Evolutionary conservation across 805 yeast species (phyloP), one percentile per base, ranked within the genome.

Genomic region (Yamadazyma olivae): DNA sequence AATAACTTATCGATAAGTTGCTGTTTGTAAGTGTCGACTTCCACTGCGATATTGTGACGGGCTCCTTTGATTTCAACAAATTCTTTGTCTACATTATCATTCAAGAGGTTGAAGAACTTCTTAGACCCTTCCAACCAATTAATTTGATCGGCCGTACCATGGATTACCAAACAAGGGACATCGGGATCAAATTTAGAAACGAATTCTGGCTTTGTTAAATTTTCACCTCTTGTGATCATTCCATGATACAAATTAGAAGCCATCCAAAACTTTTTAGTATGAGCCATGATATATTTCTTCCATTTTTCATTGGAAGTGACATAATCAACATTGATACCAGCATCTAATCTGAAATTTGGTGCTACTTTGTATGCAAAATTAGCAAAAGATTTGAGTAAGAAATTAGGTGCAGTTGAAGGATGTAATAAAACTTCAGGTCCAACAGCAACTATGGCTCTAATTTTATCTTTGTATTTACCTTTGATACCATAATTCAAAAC

Each of bases 351-450:
- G 25, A 71, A 51, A 19, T 64, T 70, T 4, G 87, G 86, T 6
- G 71, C 44, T 4, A 67, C 21, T 14, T 49, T 54, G 30, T 51
- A 49, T 33, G 60, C 54, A 2, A 70, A 22, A 18, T 77, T 72
- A n/a, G 72, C 66, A 5, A 68, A 31, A 4, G 51, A 40, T 37
- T 68, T 70, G 7, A 75, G 49, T 0, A 71, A 9, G 18, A 58
- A 39, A 36, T 71, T 68, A n/a, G 88, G 89, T 30, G 65, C 56
- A 0, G 87, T 71, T 16, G 71, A 65, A 10, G 83, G 81, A 50
- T 80, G 80, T 36, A 81, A 56, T 7, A 52, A 39, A 26, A 84
- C 64, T 42, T 81, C 67, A 1, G 95, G 95, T 1, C 79, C 88
- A 22, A 72, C 61, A 0, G 66, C 71, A 26, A 71, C 57, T 29